These are phyloP conservation scores for Globisporangium cylindrosporum DNA, from an alignment of 352 stramenopile species.

Conservation along the genomic window DNA sequence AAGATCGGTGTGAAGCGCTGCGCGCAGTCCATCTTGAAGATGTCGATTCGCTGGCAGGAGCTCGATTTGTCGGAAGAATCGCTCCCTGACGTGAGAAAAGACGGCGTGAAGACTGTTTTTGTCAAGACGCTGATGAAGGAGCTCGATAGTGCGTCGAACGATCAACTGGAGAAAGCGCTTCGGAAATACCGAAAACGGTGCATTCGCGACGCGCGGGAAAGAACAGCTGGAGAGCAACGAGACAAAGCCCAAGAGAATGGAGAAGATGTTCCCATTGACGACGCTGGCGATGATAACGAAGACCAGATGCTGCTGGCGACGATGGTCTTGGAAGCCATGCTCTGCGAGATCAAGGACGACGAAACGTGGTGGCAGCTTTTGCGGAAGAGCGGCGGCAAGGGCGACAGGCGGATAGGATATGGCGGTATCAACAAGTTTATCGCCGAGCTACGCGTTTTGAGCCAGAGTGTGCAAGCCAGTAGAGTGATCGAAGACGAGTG, in stretches of 20 bases:
- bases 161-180: slow-evolving; percentile 57
- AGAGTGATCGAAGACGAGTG: slow-evolving; percentile 34
- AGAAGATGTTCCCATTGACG: slow-evolving; percentile 16
- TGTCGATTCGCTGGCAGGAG: slow-evolving; percentile 66
- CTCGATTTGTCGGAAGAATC: slow-evolving; percentile 56
- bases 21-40: slow-evolving; percentile 62
- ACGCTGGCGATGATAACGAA: slow-evolving; percentile 16
- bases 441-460: slow-evolving; percentile 55
- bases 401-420: slow-evolving; percentile 46
- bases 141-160: slow-evolving; percentile 44
- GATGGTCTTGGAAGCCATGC: slow-evolving; percentile 49
- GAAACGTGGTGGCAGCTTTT: slow-evolving; percentile 61
- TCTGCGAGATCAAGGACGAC: slow-evolving; percentile 59
- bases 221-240: neutral
- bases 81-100: slow-evolving; percentile 35
- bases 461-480: slow-evolving; percentile 30
- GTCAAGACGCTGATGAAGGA: slow-evolving; percentile 51
- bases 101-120: slow-evolving; percentile 35
- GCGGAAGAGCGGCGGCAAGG: slow-evolving; percentile 21
- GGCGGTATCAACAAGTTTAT: slow-evolving; percentile 69
- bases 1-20: slow-evolving; percentile 50
- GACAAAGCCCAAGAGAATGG: slow-evolving; percentile 5
- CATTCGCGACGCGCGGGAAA: neutral
- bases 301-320: slow-evolving; percentile 29
- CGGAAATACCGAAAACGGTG: slow-evolving; percentile 24